A percentile compares a stretch with the other conserved stretches of the same genome.
These are phyloP conservation scores for Filosporella fistucella DNA, from an alignment of 495 filamentous ascomycete genomes.

Conservation along the genomic window DNA sequence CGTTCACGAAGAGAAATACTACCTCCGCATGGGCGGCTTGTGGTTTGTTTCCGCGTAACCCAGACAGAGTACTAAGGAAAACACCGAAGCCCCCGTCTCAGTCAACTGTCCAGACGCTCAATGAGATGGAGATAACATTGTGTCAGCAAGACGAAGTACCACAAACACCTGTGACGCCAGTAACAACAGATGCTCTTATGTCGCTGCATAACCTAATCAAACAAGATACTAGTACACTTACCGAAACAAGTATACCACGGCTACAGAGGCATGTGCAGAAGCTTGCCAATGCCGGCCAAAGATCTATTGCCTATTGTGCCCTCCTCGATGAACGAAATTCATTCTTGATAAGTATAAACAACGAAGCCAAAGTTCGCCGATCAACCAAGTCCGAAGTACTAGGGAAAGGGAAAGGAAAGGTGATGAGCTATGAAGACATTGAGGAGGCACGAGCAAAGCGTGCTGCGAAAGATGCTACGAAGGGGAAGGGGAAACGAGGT, in stretches of 20 bases:
- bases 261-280: conserved; percentile 23
- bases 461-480: conserved; percentile 22
- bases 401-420: conserved; percentile 30
- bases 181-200: conserved; percentile 21
- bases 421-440: conserved; percentile 34
- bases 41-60: not conserved
- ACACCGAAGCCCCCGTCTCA: not conserved
- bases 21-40: not conserved
- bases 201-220: conserved; percentile 27
- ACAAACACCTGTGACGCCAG: conserved; percentile 21
- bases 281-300: conserved; percentile 25
- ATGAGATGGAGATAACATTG: not conserved
- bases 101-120: not conserved
- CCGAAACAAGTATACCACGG: conserved; percentile 23
- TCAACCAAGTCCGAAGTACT: conserved; percentile 27
- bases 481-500: conserved; percentile 26
- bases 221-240: conserved; percentile 23
- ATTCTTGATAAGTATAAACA: no score
- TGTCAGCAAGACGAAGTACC: not conserved
- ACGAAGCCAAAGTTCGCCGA: conserved; percentile 20
- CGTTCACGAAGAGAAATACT: not conserved
- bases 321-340: not conserved
- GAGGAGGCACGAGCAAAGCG: conserved; percentile 29
- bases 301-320: conserved; percentile 28
- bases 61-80: no score